Conservation (phyloP, 345 rosid genomes). For the Eutrema japonicum region DNA sequence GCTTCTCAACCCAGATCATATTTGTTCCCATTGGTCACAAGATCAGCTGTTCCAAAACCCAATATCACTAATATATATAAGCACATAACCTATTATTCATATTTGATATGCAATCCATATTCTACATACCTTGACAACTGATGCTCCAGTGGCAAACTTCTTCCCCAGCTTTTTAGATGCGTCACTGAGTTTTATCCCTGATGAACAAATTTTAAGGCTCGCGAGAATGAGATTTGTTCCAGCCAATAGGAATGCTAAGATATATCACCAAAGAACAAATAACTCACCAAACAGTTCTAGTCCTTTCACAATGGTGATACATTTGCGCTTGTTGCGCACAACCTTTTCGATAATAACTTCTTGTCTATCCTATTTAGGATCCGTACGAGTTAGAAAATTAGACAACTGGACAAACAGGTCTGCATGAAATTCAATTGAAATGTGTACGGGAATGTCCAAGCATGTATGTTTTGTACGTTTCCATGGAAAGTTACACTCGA, state of each 20-base stretch:
- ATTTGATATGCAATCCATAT: not conserved
- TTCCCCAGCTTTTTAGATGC: conserved; percentile 96
- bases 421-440: not conserved
- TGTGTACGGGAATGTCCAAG: not conserved
- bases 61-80: not conserved
- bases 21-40: not conserved
- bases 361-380: conserved; percentile 64
- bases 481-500: conserved; percentile 8
- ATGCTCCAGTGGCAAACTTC: conserved; percentile 98
- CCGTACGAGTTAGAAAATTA: not conserved
- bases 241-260: conserved; percentile 3
- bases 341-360: conserved; percentile 93
- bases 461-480: not conserved
- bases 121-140: conserved; percentile 85
- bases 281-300: conserved; percentile 89
- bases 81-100: conserved; percentile 6
- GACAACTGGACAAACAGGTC: not conserved
- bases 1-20: not conserved
- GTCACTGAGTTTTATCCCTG: conserved; percentile 91
- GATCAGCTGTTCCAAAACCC: not conserved
- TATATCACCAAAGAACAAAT: conserved; percentile 1
- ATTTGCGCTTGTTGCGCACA: conserved; percentile 89
- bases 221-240: conserved; percentile 27
- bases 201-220: conserved; percentile 17
- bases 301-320: conserved; percentile 92